Percentiles rank a stretch among this genome's conserved stretches.
Conservation (phyloP, 2,329 filamentous ascomycete species). For the Zasmidium cellare region DNA sequence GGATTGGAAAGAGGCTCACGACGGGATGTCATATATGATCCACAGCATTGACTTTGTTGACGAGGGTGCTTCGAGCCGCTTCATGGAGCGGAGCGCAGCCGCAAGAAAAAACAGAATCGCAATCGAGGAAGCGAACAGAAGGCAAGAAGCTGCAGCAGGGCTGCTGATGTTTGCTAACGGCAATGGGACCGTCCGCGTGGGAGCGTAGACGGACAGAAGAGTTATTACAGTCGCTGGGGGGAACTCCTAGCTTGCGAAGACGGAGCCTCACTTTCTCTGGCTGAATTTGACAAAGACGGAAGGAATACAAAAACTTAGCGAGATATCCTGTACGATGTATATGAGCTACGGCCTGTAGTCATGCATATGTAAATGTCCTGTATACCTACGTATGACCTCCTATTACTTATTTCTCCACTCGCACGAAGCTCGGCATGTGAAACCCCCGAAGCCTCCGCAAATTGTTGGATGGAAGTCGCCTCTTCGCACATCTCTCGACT, state of each 20-base stretch:
- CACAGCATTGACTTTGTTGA: conserved; percentile 81
- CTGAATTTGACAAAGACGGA: neutral
- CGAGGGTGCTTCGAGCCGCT: conserved; percentile 59
- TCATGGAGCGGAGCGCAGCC: conserved; percentile 47
- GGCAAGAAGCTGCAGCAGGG: conserved; percentile 31
- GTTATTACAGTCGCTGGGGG: no score
- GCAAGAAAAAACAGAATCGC: conserved; percentile 52
- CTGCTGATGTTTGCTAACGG: conserved; percentile 31
- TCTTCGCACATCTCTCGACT: no score
- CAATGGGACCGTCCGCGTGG: conserved; percentile 16
- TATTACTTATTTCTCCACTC: neutral
- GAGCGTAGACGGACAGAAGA: conserved; percentile 9
- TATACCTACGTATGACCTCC: no score
- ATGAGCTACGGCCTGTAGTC: neutral
- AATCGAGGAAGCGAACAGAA: conserved; percentile 34
- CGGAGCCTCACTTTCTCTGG: neutral
- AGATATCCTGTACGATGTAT: neutral
- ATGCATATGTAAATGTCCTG: neutral
- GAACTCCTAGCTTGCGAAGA: neutral
- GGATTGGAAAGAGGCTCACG: conserved; percentile 74
- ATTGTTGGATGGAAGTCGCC: no score
- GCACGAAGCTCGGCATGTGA: neutral
- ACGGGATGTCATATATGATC: conserved; percentile 88
- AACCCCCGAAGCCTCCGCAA: neutral
- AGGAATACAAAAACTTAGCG: neutral